Percentiles rank a stretch among this genome's conserved stretches.
These are phyloP conservation scores for Schizosaccharomyces japonicus DNA, from an alignment of 805 yeast species.

Conservation along the genomic window DNA sequence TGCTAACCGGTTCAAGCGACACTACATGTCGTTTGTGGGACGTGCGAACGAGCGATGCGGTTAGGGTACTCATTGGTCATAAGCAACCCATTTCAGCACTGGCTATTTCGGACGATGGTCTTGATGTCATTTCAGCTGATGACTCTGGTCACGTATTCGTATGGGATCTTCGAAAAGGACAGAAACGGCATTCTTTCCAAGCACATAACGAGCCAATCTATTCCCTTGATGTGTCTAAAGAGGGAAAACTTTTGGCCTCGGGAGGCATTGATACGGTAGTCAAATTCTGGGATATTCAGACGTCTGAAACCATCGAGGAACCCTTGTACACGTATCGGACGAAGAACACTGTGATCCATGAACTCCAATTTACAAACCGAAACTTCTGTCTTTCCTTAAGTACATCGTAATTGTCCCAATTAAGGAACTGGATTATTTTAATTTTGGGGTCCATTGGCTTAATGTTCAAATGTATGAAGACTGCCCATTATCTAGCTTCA, in stretches of 20 bases:
- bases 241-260: constrained; percentile 70
- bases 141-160: constrained; percentile 71
- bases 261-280: constrained; percentile 85
- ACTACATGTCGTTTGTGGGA: constrained; percentile 98
- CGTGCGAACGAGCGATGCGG: constrained; percentile 64
- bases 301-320: not conserved
- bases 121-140: constrained; percentile 87
- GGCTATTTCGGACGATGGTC: constrained; percentile 87
- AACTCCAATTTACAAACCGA: constrained; percentile 73
- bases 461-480: too few relatives aligned
- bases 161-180: constrained; percentile 87
- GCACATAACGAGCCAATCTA: constrained; percentile 78
- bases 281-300: constrained; percentile 62
- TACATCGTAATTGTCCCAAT: not conserved
- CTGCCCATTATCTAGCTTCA: too few relatives aligned
- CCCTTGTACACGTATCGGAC: constrained; percentile 27
- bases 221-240: constrained; percentile 61
- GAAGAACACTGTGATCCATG: constrained; percentile 78
- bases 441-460: too few relatives aligned
- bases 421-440: not conserved
- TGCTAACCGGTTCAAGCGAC: constrained; percentile 86
- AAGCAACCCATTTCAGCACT: constrained; percentile 61
- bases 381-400: constrained; percentile 24
- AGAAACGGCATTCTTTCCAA: constrained; percentile 67
- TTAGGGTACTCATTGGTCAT: constrained; percentile 78